phyloP scores from a whole-genome alignment of 2,329 filamentous ascomycete genomes.

The Trichoderma harzianum region DNA sequence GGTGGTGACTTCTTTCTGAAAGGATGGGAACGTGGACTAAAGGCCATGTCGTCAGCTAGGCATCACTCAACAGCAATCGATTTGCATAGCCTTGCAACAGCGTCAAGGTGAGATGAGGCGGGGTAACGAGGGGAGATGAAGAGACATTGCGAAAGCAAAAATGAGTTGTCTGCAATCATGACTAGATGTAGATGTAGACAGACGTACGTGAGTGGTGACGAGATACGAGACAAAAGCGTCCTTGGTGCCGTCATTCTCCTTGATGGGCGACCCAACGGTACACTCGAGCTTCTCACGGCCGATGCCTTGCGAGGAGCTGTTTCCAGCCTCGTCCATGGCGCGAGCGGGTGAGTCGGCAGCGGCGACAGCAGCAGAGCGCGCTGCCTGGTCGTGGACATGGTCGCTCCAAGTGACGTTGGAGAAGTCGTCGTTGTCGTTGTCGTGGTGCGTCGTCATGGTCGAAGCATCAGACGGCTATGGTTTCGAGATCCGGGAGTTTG shows the following conservation, averaged over 20 bases:
- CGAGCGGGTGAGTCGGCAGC: conserved; percentile 29
- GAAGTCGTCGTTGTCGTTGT: conserved; percentile 66
- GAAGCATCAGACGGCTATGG: conserved; percentile 1
- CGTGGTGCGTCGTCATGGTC: conserved; percentile 20
- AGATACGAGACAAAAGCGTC: conserved; percentile 96
- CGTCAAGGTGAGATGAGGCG: background rate
- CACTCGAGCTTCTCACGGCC: conserved; percentile 78
- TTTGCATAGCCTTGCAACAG: background rate
- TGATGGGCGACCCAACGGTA: conserved; percentile 76
- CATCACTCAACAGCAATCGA: background rate
- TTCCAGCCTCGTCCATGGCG: conserved; percentile 44
- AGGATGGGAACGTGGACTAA: conserved; percentile 90
- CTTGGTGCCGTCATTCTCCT: conserved; percentile 95
- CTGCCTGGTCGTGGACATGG: conserved; percentile 42
- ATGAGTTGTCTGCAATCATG: background rate
- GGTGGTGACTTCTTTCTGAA: conserved; percentile 73
- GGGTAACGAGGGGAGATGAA: background rate
- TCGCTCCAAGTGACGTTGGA: conserved; percentile 79
- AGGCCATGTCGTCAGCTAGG: background rate
- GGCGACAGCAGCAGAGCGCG: conserved; percentile 18
- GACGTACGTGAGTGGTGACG: conserved; percentile 76
- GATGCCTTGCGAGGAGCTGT: conserved; percentile 53
- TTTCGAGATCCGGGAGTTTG: background rate
- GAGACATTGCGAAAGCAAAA: background rate
- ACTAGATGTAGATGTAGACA: background rate